Base-by-base conservation (phyloP, 345 rosid species). In the Psidium guajava region DNA sequence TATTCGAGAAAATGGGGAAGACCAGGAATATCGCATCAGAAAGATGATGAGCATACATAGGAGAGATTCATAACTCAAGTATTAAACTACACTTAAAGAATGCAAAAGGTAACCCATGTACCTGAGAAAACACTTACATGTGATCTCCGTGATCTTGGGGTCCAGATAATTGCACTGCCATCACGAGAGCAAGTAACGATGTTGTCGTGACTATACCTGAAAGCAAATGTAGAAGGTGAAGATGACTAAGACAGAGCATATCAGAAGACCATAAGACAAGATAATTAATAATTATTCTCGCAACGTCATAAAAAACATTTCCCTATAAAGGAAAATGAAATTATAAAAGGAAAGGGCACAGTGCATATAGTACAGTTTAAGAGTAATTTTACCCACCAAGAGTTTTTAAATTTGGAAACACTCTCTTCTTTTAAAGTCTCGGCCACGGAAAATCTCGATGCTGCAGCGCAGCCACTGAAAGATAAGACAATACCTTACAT, bases 121-220 rank as follows among this genome's bases (percentile, higher is more conserved):
- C 77, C 9, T 22, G 8, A 59, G 28, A 85, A 54, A 77, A 53
- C 47, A 77, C 85, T 82, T 94, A 98, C 99, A 91, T 95, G 98
- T 55, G 96, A 94, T 92, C 97, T 92, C 83, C 99, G 95, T 82
- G 97, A 94, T 92, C 91, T 95, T 59, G 98, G 98, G 89, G 94
- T 92, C 99, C 99, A 98, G 85, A 98, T 96, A 86, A 96, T 98
- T 91, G 99, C 99, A 92, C 99, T 98, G 85, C 99, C 99, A 91
- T 98, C 99, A 49, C 96, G 98, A 87, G 99, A 98, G 89, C 99
- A 98, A 20, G 99, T 98, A 80, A 98, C 99, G 81, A 98, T 95
- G 91, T 92, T 94, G 89, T 98, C 99, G 55, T 95, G 98, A 80
- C 93, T 93, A 88, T 93, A 94, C 98, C 99, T 98, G 91, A 44